Evolutionary conservation across 2,329 filamentous ascomycete species (phyloP), one percentile per base, ranked within the genome.

Genomic region (Aureobasidium leucospermi): DNA sequence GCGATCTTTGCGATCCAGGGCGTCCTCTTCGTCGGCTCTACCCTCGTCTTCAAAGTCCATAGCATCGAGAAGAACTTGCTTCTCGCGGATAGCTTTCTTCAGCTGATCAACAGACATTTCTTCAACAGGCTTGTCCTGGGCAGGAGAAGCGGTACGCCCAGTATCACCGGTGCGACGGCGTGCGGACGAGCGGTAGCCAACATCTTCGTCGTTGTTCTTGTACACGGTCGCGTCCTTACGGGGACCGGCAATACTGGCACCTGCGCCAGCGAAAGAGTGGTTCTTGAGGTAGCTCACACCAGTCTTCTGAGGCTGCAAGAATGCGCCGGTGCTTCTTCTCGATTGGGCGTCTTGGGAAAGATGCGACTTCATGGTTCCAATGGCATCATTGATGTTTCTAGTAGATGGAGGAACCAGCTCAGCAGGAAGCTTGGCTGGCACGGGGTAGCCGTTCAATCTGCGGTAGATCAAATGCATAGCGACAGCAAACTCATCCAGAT

Each of bases 391-490:
- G 68, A 99, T 84, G 73, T 96, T 96, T 64, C 93, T 85, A 10
- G 93, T 96, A 1, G 94, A 97, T 1, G 94, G 94, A 23, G 94
- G 94, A 6, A 97, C 86, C 62, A 99, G 83, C 77, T 99, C 94
- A 0, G 94, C 85, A 8, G 94, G 94, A 10, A 99, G 81, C 46
- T 87, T 86, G 68, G 86, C 89, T 15, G 94, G 94, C 34, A 97
- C 81, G 1, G 93, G 92, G 69, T 97, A 97, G 38, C 93, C 93
- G 68, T 99, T 97, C 57, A 99, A 81, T 71, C 95, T 96, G 67
- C 94, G 84, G 76, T 99, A 99, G 68, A 99, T 99, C 75, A 99
- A 78, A 81, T 99, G 94, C 94, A 99, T 99, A 9, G 92, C 91
- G 56, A 99, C 93, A 8, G 94, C 92, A 70, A 99, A 99, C 70